Base-by-base conservation (phyloP, 495 filamentous ascomycete species). In the Neurospora sp. region DNA sequence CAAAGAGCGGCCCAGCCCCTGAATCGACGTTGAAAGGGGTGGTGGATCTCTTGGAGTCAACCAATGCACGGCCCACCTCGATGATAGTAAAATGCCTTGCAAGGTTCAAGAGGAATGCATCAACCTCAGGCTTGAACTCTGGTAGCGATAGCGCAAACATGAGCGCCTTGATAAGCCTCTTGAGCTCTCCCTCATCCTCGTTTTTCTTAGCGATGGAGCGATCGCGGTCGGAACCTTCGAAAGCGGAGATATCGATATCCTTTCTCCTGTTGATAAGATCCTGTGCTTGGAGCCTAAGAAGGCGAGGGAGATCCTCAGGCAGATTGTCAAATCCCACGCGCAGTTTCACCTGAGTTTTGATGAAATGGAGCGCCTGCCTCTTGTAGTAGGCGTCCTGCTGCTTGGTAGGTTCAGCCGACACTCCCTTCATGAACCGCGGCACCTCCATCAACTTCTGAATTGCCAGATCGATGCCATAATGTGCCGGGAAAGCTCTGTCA, bases 51-150 rank as follows among this genome's bases (percentile, higher is more conserved):
- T 92, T 92, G 75, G 90, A 83, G 71, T 95, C 90, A 38, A 90
- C 88, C 61, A 98, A 84, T 16, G 92, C 88, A 70, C 89, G 88
- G 59, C 93, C 94, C 8, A 98, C 83, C 81, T 99, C 96, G n/a
- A 98, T 83, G 68, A 99, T 86, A 1, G 93, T 91, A 73, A 98
- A 94, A 80, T 99, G 96, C 27, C 90, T 89, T 76, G 92, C 94
- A 3, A 98, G 81, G 79, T 96, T 92, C 9, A 89, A 84, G 16
- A 97, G 85, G 70, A 98, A 89, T 3, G 87, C 76, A 38, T 86
- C 89, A 2, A 94, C 94, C 61, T 92, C 88, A 12, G 87, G 84
- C 72, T 90, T 86, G 74, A 97, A 89, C 45, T 96, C 93, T 0
- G 91, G 88, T 12, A 98, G 81, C 0, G 94, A 96, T 40, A 90